phyloP scores from a whole-genome alignment of 371 early-diverging fungal species.

The Mortierella sp. region DNA sequence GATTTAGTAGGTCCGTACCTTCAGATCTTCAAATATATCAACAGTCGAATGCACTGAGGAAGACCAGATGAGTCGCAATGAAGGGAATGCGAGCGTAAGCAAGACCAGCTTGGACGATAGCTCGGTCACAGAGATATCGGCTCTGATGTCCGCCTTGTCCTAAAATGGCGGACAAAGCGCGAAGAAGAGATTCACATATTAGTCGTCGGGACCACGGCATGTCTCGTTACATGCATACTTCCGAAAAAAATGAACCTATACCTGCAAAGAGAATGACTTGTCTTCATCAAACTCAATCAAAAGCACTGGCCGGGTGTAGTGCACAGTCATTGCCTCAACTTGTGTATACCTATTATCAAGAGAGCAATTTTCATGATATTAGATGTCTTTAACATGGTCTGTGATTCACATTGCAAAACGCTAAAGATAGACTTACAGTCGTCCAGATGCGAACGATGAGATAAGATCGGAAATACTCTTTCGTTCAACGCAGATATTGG shows the following conservation, averaged over 20 bases:
- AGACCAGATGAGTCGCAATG: conserved; percentile 92
- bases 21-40: conserved; percentile 90
- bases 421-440: conserved; percentile 74
- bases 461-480: conserved; percentile 95
- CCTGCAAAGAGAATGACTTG: conserved; percentile 84
- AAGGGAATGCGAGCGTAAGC: conserved; percentile 89
- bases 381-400: too few relatives aligned
- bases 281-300: conserved; percentile 95
- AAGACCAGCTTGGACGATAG: conserved; percentile 84
- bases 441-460: conserved; percentile 86
- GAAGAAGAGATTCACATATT: neutral
- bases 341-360: conserved; percentile 80
- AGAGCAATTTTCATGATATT: too few relatives aligned
- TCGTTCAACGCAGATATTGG: conserved; percentile 93
- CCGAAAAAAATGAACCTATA: conserved; percentile 26
- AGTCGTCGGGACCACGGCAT: neutral
- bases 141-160: conserved; percentile 66
- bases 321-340: conserved; percentile 88
- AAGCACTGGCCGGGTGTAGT: conserved; percentile 87
- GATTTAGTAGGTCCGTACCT: conserved; percentile 63
- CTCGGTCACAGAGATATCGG: conserved; percentile 70
- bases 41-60: conserved; percentile 89
- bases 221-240: neutral
- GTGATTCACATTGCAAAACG: neutral
- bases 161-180: neutral